Evolutionary conservation across 2,329 filamentous ascomycete genomes (phyloP).

Genomic region (Berkeleyomyces basicola): DNA sequence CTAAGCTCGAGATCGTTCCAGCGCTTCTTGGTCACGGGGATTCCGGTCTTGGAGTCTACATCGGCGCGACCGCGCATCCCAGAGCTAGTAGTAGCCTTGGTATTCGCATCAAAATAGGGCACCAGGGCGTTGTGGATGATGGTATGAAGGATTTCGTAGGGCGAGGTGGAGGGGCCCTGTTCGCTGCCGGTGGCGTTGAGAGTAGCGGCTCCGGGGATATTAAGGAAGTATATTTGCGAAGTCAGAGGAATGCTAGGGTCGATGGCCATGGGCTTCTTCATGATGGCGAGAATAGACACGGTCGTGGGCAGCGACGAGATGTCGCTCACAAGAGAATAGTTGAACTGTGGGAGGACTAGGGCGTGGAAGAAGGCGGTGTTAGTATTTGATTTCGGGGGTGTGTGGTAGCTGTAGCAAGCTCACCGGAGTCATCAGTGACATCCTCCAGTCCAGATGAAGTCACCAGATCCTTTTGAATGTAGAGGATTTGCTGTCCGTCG

Average conservation of each 20-base stretch:
- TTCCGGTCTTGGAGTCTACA: constrained; percentile 80
- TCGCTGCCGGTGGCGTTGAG: constrained; percentile 49
- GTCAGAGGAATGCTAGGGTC: constrained; percentile 68
- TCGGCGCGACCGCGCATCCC: constrained; percentile 60
- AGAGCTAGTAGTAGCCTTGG: constrained; percentile 53
- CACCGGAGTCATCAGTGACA: constrained; percentile 30
- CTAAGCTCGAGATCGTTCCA: constrained; percentile 87
- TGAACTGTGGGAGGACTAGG: constrained; percentile 38
- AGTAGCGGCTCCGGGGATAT: constrained; percentile 66
- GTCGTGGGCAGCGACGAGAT: constrained; percentile 67
- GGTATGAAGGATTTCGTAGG: constrained; percentile 84
- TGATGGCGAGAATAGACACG: constrained; percentile 67
- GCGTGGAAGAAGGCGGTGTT: neutral
- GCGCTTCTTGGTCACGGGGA: constrained; percentile 93
- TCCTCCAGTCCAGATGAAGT: constrained; percentile 36
- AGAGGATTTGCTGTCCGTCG: constrained; percentile 74
- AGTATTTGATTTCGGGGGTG: neutral
- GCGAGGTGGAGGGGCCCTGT: constrained; percentile 58
- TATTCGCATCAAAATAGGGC: constrained; percentile 95
- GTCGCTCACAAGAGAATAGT: constrained; percentile 68
- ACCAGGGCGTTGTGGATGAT: constrained; percentile 80
- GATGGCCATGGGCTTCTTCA: constrained; percentile 80
- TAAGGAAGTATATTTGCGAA: constrained; percentile 83
- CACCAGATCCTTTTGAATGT: constrained; percentile 70
- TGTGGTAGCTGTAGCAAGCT: constrained; percentile 15